Percentiles rank a stretch among this genome's conserved stretches.
Evolutionary conservation across 345 rosid species (phyloP).

Genomic region (Salix dunnii): DNA sequence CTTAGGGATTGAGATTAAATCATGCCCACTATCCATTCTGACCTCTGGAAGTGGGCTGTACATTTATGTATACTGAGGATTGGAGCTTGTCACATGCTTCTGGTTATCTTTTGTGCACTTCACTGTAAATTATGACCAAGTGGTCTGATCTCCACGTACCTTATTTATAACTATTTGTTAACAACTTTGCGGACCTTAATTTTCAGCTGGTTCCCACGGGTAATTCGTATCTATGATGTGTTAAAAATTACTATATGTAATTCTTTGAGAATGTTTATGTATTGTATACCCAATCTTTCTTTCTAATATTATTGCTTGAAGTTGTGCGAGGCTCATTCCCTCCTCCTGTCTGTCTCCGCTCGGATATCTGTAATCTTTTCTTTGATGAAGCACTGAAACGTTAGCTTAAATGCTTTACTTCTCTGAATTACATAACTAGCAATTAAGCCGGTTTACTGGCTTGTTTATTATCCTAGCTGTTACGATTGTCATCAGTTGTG

Average conservation of each 20-base stretch:
- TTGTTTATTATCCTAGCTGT: neutral
- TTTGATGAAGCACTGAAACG: neutral
- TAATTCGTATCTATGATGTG: slow-evolving; percentile 13
- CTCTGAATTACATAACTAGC: neutral
- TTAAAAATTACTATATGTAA: slow-evolving; percentile 20
- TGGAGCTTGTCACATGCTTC: slow-evolving; percentile 37
- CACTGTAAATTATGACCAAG: slow-evolving; percentile 48
- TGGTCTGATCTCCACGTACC: slow-evolving; percentile 47
- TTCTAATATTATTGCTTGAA: neutral
- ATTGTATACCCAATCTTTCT: slow-evolving; percentile 4
- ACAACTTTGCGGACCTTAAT: slow-evolving; percentile 27
- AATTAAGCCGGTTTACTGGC: neutral
- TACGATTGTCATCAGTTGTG: neutral
- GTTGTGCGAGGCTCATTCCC: neutral
- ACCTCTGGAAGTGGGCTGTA: slow-evolving; percentile 46
- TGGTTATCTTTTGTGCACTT: slow-evolving; percentile 35
- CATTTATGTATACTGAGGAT: slow-evolving; percentile 47
- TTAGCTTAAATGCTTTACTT: neutral
- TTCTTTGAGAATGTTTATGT: no score
- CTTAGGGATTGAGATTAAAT: slow-evolving; percentile 38
- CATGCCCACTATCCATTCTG: slow-evolving; percentile 30
- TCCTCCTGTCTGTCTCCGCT: neutral
- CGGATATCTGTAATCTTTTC: neutral
- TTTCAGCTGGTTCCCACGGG: slow-evolving; percentile 23
- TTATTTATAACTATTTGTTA: slow-evolving; percentile 30